These are phyloP conservation scores for Pythium phragmiticola DNA, from an alignment of 352 stramenopile species.

Conservation along the genomic window DNA sequence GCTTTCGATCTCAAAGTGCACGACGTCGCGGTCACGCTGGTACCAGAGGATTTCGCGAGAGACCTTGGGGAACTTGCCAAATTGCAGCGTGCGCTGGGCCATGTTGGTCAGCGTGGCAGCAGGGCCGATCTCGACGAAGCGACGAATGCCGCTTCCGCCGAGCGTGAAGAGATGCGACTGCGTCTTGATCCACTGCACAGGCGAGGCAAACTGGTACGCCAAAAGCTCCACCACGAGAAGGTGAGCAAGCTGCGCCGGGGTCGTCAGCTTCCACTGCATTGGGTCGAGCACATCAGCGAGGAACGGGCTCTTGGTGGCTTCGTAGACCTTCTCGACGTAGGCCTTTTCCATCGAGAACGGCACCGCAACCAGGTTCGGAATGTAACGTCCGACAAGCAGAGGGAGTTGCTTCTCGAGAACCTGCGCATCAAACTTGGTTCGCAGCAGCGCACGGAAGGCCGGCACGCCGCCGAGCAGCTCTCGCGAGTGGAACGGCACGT, in stretches of 20 bases:
- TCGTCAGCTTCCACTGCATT: slow-evolving; percentile 71
- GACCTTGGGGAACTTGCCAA: slow-evolving; percentile 55
- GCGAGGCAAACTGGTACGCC: slow-evolving; percentile 88
- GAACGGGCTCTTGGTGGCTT: slow-evolving; percentile 69
- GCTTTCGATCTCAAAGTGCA: slow-evolving; percentile 78
- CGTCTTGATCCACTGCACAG: slow-evolving; percentile 90
- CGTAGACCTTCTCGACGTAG: slow-evolving; percentile 77
- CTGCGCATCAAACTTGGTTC: slow-evolving; percentile 66
- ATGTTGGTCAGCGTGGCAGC: slow-evolving; percentile 84
- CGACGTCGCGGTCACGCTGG: slow-evolving; percentile 73
- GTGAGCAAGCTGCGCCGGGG: slow-evolving; percentile 66
- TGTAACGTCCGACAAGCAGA: slow-evolving; percentile 76
- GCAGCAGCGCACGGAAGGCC: slow-evolving; percentile 73
- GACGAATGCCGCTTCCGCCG: slow-evolving; percentile 45
- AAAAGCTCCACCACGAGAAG: slow-evolving; percentile 84
- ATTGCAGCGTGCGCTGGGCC: slow-evolving; percentile 71
- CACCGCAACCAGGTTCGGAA: slow-evolving; percentile 82
- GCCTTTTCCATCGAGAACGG: slow-evolving; percentile 75
- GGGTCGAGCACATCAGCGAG: slow-evolving; percentile 61
- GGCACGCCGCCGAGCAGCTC: slow-evolving; percentile 81
- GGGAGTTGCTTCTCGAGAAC: slow-evolving; percentile 67
- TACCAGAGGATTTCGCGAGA: slow-evolving; percentile 80
- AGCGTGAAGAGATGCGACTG: slow-evolving; percentile 73
- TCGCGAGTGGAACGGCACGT: slow-evolving; percentile 89
- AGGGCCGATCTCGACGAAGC: slow-evolving; percentile 84